phyloP scores from a whole-genome alignment of 768 basidiomycete species.

The Pisolithus sp. region DNA sequence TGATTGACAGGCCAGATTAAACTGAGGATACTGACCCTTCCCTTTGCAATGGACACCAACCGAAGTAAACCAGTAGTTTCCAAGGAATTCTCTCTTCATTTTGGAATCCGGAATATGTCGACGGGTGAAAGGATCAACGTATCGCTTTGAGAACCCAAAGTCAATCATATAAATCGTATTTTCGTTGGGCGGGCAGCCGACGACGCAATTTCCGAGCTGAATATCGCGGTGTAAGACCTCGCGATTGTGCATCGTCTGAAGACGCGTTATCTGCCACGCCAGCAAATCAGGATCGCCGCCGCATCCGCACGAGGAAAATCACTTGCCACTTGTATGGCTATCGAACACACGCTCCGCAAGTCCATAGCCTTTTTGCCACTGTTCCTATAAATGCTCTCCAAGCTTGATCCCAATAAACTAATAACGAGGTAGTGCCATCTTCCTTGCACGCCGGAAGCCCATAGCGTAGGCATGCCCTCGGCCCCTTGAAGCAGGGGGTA shows the following conservation, averaged over 20 bases:
- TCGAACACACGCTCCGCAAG: slow-evolving; percentile 63
- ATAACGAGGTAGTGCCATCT: slow-evolving; percentile 72
- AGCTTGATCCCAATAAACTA: slow-evolving; percentile 62
- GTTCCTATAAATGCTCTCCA: slow-evolving; percentile 55
- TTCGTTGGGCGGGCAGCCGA: slow-evolving; percentile 55
- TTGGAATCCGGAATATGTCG: slow-evolving; percentile 70
- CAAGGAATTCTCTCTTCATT: slow-evolving; percentile 66
- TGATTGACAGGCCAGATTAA: slow-evolving; percentile 8
- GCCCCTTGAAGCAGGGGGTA: slow-evolving; percentile 70
- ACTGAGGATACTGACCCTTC: slow-evolving; percentile 42
- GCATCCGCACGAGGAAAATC: background rate
- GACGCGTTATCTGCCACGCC: slow-evolving; percentile 49
- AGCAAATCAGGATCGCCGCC: slow-evolving; percentile 6
- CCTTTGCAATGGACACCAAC: slow-evolving; percentile 73
- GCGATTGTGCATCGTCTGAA: slow-evolving; percentile 71
- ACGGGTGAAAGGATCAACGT: slow-evolving; percentile 57
- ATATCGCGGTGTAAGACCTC: slow-evolving; percentile 75
- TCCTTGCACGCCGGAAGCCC: slow-evolving; percentile 50
- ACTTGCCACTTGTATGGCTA: slow-evolving; percentile 73
- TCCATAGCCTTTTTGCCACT: slow-evolving; percentile 57
- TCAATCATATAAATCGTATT: slow-evolving; percentile 75
- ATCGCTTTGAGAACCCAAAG: slow-evolving; percentile 78
- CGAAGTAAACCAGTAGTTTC: slow-evolving; percentile 82
- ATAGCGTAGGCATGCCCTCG: slow-evolving; percentile 68
- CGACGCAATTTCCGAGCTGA: slow-evolving; percentile 69